Evolutionary conservation across 805 yeast species (phyloP), one percentile per base, ranked within the genome.

Genomic region (Phaffomyces thermotolerans): DNA sequence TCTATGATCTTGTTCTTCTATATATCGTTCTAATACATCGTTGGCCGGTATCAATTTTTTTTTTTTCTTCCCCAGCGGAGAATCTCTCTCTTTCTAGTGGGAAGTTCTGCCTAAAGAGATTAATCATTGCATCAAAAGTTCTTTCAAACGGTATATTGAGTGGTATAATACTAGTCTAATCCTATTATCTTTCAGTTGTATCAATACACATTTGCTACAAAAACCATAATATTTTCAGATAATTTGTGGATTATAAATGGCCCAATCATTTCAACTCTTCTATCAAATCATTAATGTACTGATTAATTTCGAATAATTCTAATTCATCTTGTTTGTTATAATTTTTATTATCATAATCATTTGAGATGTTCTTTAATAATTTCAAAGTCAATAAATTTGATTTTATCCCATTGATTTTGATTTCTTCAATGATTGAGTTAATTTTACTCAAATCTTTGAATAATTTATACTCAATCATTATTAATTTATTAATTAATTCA

Each of bases 341-440:
- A 13, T 25, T 35, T 10, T 12, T 12, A 12, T 31, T 29, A 13
- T 40, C 29, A 15, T 35, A 43, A 14, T 51, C 51, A 6, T 30
- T 34, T 1, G 50, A 39, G 9, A 52, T 45, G 9, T 30, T 25
- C 12, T 32, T 43, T 14, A 55, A 23, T 6, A 42, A 36, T 2
- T 39, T n/a, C 9, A 59, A 51, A 6, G 73, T 70, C 13, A 52
- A 58, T 5, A 56, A 40, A 41, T 64, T 59, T 4, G 69, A 65
- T 30, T 59, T 58, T 10, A 71, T 61, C 7, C 69, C 74, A 46
- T 71, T 69, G 41, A 67, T 64, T 14, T 60, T 62, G 54, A 71
- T 58, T 44, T 71, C 75, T 15, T 66, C 61, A n/a, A 66, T 53
- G 15, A 66, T 46, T 13, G 52, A 49, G 22, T 62, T 59, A n/a